Percentiles rank a stretch among this genome's conserved stretches.
Evolutionary conservation across 129 eudicot species (phyloP).

Genomic region (Calendula officinalis): DNA sequence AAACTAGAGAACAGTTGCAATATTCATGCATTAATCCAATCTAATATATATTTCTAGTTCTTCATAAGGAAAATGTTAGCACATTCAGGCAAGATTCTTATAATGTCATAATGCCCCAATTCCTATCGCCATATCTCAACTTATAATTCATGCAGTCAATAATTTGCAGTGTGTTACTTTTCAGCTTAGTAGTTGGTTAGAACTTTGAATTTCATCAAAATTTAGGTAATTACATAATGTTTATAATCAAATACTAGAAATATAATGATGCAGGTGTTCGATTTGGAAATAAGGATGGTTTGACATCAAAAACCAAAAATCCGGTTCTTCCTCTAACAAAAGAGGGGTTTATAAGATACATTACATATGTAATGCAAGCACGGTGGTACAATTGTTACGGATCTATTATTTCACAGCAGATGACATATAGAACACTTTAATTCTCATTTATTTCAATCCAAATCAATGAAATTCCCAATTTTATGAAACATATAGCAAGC

Average conservation of each 20-base stretch:
- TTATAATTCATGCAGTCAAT: constrained; percentile 11
- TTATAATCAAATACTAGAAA: constrained; percentile 3
- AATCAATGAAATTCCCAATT: constrained; percentile 12
- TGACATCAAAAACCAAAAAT: not conserved
- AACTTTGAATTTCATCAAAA: not conserved
- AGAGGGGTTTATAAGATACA: constrained; percentile 18
- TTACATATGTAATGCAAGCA: constrained; percentile 10
- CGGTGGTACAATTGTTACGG: not conserved
- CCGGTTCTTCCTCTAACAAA: not conserved
- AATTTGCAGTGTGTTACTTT: constrained; percentile 1
- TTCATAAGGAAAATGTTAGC: not conserved
- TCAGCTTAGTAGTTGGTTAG: not conserved
- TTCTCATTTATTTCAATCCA: not conserved
- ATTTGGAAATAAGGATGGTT: not conserved
- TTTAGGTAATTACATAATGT: not conserved
- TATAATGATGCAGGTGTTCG: constrained; percentile 9
- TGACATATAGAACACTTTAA: not conserved
- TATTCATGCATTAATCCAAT: constrained; percentile 6
- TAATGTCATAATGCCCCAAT: not conserved
- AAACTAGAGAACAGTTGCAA: not conserved
- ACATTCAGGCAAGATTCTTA: not conserved
- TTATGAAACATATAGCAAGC: not conserved
- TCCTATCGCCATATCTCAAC: not conserved
- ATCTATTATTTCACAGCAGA: constrained; percentile 19
- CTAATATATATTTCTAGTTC: not conserved